Conservation (phyloP, 208 protist species). For the Vickermania spadyakhi region DNA sequence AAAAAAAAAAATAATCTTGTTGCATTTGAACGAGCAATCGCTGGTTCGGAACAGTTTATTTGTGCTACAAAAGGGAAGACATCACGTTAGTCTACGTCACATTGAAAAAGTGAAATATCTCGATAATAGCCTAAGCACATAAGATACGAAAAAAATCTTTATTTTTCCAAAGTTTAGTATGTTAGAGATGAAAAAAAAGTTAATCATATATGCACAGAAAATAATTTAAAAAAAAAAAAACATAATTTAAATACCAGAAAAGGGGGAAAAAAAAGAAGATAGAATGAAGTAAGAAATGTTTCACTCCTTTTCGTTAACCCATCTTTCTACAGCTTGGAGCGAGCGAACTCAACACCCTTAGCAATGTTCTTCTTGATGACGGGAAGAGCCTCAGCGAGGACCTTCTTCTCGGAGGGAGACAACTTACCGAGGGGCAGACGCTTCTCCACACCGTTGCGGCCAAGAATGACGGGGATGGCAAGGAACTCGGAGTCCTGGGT, state of each 20-base stretch:
- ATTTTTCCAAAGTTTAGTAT: too few species aligned
- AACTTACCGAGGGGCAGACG: constrained; percentile 69
- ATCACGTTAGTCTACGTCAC: too few species aligned
- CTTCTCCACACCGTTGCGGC: constrained; percentile 60
- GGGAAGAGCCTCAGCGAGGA: constrained; percentile 23
- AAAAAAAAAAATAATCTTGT: too few species aligned
- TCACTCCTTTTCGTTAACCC: too few species aligned
- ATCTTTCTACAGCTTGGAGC: constrained; percentile 68
- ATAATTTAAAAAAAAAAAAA: constrained; percentile 11
- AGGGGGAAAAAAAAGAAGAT: constrained; percentile 1
- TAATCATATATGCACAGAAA: constrained; percentile 6
- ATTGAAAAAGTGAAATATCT: too few species aligned
- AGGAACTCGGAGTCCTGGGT: constrained; percentile 53
- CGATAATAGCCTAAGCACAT: too few species aligned
- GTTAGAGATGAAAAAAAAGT: constrained; percentile 11
- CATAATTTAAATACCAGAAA: constrained; percentile 9
- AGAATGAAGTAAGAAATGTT: too few species aligned
- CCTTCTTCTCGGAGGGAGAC: constrained; percentile 22
- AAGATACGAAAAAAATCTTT: too few species aligned
- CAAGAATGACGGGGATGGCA: constrained; percentile 66
- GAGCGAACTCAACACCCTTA: constrained; percentile 58
- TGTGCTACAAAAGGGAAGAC: too few species aligned
- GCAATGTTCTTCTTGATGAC: constrained; percentile 74
- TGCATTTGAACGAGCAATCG: too few species aligned
- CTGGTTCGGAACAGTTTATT: too few species aligned